Base-by-base conservation (phyloP, 2,329 filamentous ascomycete species). In the Trichoderma citrinoviride region DNA sequence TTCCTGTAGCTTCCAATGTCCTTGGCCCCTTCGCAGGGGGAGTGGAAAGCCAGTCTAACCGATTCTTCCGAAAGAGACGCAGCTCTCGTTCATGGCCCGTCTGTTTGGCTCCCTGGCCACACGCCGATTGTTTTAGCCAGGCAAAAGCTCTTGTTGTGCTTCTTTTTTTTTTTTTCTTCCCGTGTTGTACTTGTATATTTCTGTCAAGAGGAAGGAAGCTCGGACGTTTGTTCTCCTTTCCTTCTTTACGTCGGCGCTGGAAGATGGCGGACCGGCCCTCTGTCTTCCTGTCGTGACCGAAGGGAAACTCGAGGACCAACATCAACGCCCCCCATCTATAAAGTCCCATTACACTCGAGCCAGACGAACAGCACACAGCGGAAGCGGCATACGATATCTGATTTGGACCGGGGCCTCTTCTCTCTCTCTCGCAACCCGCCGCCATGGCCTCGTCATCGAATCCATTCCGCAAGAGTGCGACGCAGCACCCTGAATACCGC, bases 391-490 rank as follows among this genome's bases (percentile, higher is more conserved):
- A 37, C n/a, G 33, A 43, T 27, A 47, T 23, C 25, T 27, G 15
- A 2, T 21, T 17, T 5, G 12, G 21, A 17, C 56, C 21, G 27
- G 44, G 33, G 6, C 29, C 40, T 61, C 10, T n/a, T 33, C 46
- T 41, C 25, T 44, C 27, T 10, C 52, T 46, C 5, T 12, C 43
- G 43, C 19, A 55, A 25, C 23, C 46, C 25, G 23, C 53, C 65
- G 47, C 65, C 21, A 66, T 66, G 65, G 65, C 65, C 40, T 71
- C 69, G 58, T 64, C 61, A 64, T 64, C 70, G 55, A 72, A 72
- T 27, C 70, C 70, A 17, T 72, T 72, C 41, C 70, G 70, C 27
- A 71, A 68, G 46, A 69, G 66, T 66, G 33, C 66, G 10, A 58
- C 61, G 33, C 65, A 65, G 49, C 50, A 50, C 44, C 14, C 41